phyloP scores from a whole-genome alignment of 2,329 filamentous ascomycete genomes.

The Elsinoe batatas region DNA sequence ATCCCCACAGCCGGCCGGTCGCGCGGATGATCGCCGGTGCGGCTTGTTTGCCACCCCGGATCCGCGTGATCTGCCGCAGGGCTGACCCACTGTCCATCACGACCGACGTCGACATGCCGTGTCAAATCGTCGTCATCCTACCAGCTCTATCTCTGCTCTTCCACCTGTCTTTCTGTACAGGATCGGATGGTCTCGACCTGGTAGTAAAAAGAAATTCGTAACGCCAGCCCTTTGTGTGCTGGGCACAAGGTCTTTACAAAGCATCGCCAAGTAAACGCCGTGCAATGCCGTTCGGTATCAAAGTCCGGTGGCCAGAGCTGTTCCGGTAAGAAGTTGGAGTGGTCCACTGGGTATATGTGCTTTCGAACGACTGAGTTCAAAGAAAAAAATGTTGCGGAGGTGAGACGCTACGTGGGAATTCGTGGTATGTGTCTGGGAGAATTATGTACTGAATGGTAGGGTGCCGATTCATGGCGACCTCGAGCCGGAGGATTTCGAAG shows the following conservation, averaged over 20 bases:
- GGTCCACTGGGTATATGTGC: conserved; percentile 14
- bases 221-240: conserved; percentile 8
- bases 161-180: neutral
- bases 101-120: neutral
- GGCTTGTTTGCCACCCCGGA: neutral
- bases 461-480: conserved; percentile 2
- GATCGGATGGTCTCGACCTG: neutral
- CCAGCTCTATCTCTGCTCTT: neutral
- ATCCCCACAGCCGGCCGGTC: neutral
- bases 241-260: neutral
- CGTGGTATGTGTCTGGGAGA: neutral
- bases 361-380: neutral
- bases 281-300: conserved; percentile 5
- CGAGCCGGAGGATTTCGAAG: conserved; percentile 6
- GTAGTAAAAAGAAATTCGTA: conserved; percentile 4
- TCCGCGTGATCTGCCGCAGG: neutral
- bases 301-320: neutral
- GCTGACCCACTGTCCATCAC: neutral
- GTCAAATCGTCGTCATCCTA: neutral
- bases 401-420: neutral
- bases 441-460: conserved; percentile 3
- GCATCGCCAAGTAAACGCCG: conserved; percentile 1
- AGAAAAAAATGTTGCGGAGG: neutral
- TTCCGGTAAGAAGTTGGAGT: conserved; percentile 1
- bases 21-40: conserved; percentile 1